Conservation (phyloP, 139 green algal species). For the Picochlorum sp. region DNA sequence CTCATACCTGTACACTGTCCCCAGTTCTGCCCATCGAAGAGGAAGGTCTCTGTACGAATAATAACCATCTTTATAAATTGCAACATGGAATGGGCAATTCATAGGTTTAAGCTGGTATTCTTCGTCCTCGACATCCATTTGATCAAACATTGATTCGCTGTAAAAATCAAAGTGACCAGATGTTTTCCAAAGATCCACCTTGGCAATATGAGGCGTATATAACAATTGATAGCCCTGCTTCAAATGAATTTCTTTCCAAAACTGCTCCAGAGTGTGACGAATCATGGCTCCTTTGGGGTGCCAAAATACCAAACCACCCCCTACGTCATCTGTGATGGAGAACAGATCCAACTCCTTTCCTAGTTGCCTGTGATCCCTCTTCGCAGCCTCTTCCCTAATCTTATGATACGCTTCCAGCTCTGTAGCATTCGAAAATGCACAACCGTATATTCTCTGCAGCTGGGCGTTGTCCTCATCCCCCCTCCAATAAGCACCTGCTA, state of each 20-base stretch:
- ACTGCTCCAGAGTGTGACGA: conserved; percentile 82
- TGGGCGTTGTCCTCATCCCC: conserved; percentile 80
- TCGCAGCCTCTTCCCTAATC: conserved; percentile 53
- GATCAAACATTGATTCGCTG: conserved; percentile 91
- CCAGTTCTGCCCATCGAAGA: conserved; percentile 89
- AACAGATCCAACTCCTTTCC: conserved; percentile 91
- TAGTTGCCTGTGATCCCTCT: conserved; percentile 85
- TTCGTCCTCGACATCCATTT: conserved; percentile 86
- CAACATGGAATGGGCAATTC: conserved; percentile 99
- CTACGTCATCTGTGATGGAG: conserved; percentile 66
- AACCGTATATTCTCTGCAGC: conserved; percentile 93
- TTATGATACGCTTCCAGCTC: conserved; percentile 69
- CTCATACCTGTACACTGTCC: conserved; percentile 96
- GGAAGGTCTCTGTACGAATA: conserved; percentile 81
- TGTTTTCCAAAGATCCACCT: conserved; percentile 93
- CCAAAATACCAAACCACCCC: conserved; percentile 93
- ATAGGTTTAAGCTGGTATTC: conserved; percentile 95
- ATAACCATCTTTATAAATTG: conserved; percentile 73
- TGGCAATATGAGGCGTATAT: conserved; percentile 92
- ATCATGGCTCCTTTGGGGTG: conserved; percentile 80
- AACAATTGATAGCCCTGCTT: conserved; percentile 79
- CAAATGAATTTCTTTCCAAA: conserved; percentile 92
- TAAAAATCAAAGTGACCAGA: conserved; percentile 96
- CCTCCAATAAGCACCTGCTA: conserved; percentile 85
- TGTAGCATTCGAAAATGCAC: conserved; percentile 68